phyloP scores from a whole-genome alignment of 2,329 filamentous ascomycete species.

The Lomentospora prolificans region DNA sequence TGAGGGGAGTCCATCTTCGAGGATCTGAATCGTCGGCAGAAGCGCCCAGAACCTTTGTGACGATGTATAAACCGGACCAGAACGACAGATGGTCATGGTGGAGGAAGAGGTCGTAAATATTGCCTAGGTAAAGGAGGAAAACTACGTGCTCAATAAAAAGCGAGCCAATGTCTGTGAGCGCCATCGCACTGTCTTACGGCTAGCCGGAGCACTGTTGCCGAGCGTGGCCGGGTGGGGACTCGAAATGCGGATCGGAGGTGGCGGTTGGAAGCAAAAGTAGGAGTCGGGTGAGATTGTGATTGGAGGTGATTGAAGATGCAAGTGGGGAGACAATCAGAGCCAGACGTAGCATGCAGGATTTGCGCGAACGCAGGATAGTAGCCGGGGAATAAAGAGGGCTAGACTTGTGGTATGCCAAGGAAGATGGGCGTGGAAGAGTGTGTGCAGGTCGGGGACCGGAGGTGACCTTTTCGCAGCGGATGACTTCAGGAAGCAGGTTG shows the following conservation, averaged over 20 bases:
- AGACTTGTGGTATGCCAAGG: no score
- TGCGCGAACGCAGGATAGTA: neutral
- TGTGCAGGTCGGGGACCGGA: no score
- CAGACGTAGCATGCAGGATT: neutral
- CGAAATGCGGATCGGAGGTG: neutral
- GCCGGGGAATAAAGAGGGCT: no score
- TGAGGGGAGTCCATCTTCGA: neutral
- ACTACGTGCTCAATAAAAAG: neutral
- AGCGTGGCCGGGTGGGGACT: neutral
- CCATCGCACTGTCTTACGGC: neutral
- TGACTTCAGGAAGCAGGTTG: no score
- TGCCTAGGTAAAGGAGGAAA: neutral
- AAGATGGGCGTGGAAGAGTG: no score
- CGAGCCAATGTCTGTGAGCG: neutral
- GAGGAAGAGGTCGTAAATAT: neutral
- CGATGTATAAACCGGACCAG: neutral
- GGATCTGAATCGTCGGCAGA: neutral
- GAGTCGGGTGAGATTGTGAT: neutral
- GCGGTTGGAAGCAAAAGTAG: neutral
- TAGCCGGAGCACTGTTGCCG: neutral
- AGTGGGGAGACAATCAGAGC: neutral
- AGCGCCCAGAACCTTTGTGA: neutral
- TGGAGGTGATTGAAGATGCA: conserved; percentile 1
- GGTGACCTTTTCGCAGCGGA: no score
- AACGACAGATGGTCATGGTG: neutral